Base-by-base conservation (phyloP, 768 basidiomycete genomes). In the Pulveroboletus sp. region DNA sequence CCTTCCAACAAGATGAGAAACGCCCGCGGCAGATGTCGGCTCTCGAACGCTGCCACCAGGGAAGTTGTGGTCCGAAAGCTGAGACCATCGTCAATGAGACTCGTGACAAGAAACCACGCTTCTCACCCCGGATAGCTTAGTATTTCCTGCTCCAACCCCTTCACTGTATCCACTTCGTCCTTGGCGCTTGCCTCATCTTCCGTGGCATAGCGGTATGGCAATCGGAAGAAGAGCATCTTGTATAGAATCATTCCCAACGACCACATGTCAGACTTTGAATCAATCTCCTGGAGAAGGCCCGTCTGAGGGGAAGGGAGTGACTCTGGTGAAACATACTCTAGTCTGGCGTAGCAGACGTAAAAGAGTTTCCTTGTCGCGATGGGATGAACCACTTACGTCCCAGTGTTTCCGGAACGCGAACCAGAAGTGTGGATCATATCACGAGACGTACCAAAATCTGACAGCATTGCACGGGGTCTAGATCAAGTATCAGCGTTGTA, bases 241-340 rank as follows among this genome's bases (percentile, higher is more conserved):
- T 97, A 84, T 15, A 98, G 75, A 49, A 98, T 90, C 87, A 98
- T 93, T 55, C 94, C 94, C 14, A 98, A 76, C 6, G 90, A 91
- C 94, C 95, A 98, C 84, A 96, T 93, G 63, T 98, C 94, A 5
- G 89, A 80, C 61, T 93, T 93, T 0, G 91, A 90, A 59, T 90
- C 86, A 3, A 91, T 76, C 40, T 87, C 83, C 8, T 73, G 75
- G 8, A 89, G 79, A 18, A 76, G 67, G 0, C 89, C 89, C 0
- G 81, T 84, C 6, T 73, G 68, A 13, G 79, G 82, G 0, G 82
- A 80, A 3, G 83, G 82, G 1, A 98, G 74, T 0, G 90, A 88
- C 65, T 97, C 95, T 0, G 94, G 95, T 0, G 92, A 83, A 13
- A 87, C 80, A 60, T 89, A 94, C 72, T 95, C 93, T 45, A 96